Evolutionary conservation across 192 early-diverging fungal species (phyloP).

Genomic region (Coemansia sp.): DNA sequence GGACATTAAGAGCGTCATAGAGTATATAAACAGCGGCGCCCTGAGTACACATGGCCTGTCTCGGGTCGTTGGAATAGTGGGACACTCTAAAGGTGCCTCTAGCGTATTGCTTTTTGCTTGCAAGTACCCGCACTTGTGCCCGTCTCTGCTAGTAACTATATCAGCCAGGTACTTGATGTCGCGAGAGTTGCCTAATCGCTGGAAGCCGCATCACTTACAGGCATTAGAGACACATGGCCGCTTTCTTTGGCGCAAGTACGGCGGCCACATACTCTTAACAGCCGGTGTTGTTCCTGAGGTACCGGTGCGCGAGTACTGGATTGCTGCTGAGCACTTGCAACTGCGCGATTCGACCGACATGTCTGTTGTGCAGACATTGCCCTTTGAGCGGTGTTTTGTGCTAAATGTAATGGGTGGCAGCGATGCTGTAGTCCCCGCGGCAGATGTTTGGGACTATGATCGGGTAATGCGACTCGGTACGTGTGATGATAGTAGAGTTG

Average conservation of each 20-base stretch:
- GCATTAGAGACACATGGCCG: constrained; percentile 40
- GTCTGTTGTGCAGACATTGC: constrained; percentile 47
- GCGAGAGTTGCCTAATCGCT: constrained; percentile 45
- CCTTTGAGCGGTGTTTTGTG: constrained; percentile 42
- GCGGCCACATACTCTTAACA: constrained; percentile 14
- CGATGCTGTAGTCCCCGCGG: constrained; percentile 54
- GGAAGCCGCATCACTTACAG: constrained; percentile 49
- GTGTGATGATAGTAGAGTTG: constrained; percentile 1
- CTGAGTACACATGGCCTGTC: not conserved
- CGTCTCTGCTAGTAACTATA: constrained; percentile 50
- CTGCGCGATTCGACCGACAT: constrained; percentile 45
- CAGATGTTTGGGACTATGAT: constrained; percentile 55
- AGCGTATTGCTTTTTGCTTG: constrained; percentile 57
- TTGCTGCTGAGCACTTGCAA: constrained; percentile 32
- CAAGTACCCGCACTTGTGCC: constrained; percentile 42
- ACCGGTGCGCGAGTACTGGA: constrained; percentile 41
- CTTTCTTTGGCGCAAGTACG: constrained; percentile 57
- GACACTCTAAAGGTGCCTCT: constrained; percentile 61
- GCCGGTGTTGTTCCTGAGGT: constrained; percentile 18
- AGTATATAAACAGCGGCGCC: constrained; percentile 20
- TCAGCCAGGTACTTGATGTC: constrained; percentile 59
- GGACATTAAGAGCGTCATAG: constrained; percentile 47
- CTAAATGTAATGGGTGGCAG: constrained; percentile 57
- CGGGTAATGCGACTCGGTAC: constrained; percentile 32
- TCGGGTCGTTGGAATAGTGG: constrained; percentile 45